Evolutionary conservation across 2,329 filamentous ascomycete species (phyloP).

Genomic region (Pyrenochaeta sp.): DNA sequence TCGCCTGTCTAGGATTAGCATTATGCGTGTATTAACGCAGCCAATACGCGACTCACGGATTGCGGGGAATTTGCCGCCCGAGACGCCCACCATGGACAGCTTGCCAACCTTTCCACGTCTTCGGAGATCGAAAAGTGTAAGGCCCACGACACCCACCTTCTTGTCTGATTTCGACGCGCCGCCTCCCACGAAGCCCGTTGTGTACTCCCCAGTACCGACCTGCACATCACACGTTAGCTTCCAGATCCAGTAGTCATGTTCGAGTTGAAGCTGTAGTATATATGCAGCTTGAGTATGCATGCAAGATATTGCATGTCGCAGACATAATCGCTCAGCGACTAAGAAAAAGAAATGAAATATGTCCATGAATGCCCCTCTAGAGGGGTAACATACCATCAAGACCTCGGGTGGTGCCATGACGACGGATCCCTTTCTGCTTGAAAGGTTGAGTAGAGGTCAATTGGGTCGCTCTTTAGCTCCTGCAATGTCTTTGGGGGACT

Average conservation of each 20-base stretch:
- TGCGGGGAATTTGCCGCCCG: conserved; percentile 87
- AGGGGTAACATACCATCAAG: conserved; percentile 53
- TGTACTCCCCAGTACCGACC: conserved; percentile 96
- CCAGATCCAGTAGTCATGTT: background rate
- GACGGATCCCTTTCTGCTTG: conserved; percentile 8
- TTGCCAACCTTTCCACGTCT: conserved; percentile 87
- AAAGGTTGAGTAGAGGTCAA: conserved; percentile 4
- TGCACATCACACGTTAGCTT: conserved; percentile 24
- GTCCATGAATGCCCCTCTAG: background rate
- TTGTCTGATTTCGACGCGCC: conserved; percentile 89
- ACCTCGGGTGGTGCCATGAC: conserved; percentile 60
- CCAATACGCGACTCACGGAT: conserved; percentile 70
- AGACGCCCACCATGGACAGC: conserved; percentile 88
- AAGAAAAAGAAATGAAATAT: conserved; percentile 7
- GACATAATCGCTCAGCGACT: conserved; percentile 11
- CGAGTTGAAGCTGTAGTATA: conserved; percentile 1
- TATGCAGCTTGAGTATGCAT: conserved; percentile 9
- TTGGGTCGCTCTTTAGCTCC: conserved; percentile 12
- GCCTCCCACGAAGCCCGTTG: conserved; percentile 89
- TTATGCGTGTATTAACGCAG: conserved; percentile 1
- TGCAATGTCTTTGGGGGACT: background rate
- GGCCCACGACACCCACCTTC: conserved; percentile 91
- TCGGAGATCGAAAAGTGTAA: conserved; percentile 89
- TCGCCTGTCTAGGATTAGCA: conserved; percentile 64
- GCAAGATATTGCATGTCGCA: conserved; percentile 16